These are phyloP conservation scores for Umbelopsis sp. DNA, from an alignment of 192 early-diverging fungal species.

Conservation along the genomic window DNA sequence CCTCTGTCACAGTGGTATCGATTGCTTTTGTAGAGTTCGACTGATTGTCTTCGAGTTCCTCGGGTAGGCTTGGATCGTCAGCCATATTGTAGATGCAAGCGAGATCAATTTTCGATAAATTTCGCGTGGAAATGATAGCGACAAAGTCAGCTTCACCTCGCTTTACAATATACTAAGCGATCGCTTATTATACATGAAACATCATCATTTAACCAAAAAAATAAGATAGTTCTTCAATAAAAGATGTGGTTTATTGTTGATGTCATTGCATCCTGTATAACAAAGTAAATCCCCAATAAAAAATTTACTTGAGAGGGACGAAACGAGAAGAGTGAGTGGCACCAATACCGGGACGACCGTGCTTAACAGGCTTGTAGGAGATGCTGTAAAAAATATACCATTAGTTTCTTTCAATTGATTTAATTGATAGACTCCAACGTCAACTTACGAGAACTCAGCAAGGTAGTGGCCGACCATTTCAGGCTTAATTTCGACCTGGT, in stretches of 20 bases:
- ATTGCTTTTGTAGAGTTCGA: not conserved
- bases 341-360: slow-evolving; percentile 99
- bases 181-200: too few relatives aligned
- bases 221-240: not conserved
- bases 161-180: too few relatives aligned
- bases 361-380: slow-evolving; percentile 98
- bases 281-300: slow-evolving; percentile 12
- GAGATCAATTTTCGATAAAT: too few relatives aligned
- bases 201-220: not conserved
- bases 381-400: slow-evolving; percentile 51
- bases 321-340: slow-evolving; percentile 97
- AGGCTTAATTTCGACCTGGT: slow-evolving; percentile 95
- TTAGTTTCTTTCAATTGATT: not conserved
- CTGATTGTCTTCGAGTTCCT: not conserved
- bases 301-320: slow-evolving; percentile 82
- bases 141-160: too few relatives aligned
- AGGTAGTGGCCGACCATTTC: slow-evolving; percentile 42
- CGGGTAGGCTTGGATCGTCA: too few relatives aligned
- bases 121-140: too few relatives aligned
- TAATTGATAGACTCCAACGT: not conserved
- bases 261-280: slow-evolving; percentile 21
- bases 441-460: slow-evolving; percentile 34
- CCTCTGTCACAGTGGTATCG: not conserved
- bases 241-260: slow-evolving; percentile 24
- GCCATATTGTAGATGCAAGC: too few relatives aligned